Conservation (phyloP, 2,329 filamentous ascomycete genomes). For the Raffaelea ambrosiae region DNA sequence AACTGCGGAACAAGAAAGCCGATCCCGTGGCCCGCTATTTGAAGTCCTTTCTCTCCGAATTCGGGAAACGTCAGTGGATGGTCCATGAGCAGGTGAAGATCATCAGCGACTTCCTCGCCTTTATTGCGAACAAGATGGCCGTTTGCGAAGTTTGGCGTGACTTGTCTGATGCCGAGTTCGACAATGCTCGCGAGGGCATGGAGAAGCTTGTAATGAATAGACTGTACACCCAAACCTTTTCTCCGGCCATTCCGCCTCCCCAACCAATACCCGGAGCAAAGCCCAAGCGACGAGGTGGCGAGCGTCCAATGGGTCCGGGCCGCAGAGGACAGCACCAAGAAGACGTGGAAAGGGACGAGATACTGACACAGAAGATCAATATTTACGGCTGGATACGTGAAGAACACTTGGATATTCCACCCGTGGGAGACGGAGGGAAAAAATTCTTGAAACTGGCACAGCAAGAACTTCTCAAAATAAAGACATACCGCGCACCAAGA, state of each 20-base stretch:
- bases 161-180: conserved; percentile 92
- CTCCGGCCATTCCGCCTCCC: conserved; percentile 78
- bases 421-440: conserved; percentile 74
- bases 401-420: conserved; percentile 85
- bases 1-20: conserved; percentile 92
- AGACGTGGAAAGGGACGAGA: conserved; percentile 91
- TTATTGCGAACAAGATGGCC: conserved; percentile 98
- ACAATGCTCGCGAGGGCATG: conserved; percentile 97
- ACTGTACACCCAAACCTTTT: conserved; percentile 92
- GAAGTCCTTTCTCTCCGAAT: conserved; percentile 88
- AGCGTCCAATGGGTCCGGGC: conserved; percentile 68
- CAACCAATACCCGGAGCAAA: conserved; percentile 63
- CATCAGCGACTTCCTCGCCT: conserved; percentile 89
- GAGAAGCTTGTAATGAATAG: conserved; percentile 99
- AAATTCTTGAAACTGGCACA: conserved; percentile 85
- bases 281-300: conserved; percentile 58
- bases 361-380: conserved; percentile 91
- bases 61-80: conserved; percentile 98
- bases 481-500: conserved; percentile 88
- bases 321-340: conserved; percentile 93
- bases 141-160: conserved; percentile 94
- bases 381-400: conserved; percentile 95
- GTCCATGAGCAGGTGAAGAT: conserved; percentile 99
- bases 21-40: conserved; percentile 95
- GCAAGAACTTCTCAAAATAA: conserved; percentile 93